A percentile compares a stretch with the other conserved stretches of the same genome.
phyloP scores from a whole-genome alignment of 192 early-diverging fungal species.

The Radiomyces spectabilis region DNA sequence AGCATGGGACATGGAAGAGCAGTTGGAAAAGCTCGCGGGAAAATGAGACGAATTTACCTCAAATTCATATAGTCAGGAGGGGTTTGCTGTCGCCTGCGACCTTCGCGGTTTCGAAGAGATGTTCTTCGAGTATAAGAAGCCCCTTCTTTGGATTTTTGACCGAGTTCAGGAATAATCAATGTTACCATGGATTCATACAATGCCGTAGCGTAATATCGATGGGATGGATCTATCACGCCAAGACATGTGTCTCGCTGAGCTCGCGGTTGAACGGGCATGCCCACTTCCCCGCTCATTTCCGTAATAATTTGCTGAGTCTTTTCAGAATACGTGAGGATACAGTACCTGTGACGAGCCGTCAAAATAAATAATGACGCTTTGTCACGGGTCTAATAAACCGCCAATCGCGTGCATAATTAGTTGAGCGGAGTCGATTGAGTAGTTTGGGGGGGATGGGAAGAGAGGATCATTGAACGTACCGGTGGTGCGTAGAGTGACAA shows the following conservation, averaged over 20 bases:
- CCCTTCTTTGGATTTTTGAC: background rate
- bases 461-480: too few relatives aligned
- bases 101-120: background rate
- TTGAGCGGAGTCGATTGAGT: background rate
- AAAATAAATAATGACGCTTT: conserved; percentile 63
- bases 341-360: conserved; percentile 61
- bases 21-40: too few relatives aligned
- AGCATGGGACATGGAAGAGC: too few relatives aligned
- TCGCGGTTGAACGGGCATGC: conserved; percentile 33
- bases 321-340: conserved; percentile 62
- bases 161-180: conserved; percentile 1
- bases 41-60: background rate
- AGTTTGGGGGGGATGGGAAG: too few relatives aligned
- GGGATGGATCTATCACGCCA: conserved; percentile 4
- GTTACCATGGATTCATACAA: conserved; percentile 8
- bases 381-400: conserved; percentile 28
- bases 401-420: background rate
- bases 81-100: conserved; percentile 2
- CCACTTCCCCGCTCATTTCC: conserved; percentile 50
- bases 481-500: conserved; percentile 40
- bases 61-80: conserved; percentile 10
- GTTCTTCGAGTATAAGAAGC: background rate
- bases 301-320: conserved; percentile 38
- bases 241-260: conserved; percentile 14
- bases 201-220: background rate